Evolutionary conservation across 2,329 filamentous ascomycete genomes (phyloP).

Genomic region (Tetracladium maxilliforme): DNA sequence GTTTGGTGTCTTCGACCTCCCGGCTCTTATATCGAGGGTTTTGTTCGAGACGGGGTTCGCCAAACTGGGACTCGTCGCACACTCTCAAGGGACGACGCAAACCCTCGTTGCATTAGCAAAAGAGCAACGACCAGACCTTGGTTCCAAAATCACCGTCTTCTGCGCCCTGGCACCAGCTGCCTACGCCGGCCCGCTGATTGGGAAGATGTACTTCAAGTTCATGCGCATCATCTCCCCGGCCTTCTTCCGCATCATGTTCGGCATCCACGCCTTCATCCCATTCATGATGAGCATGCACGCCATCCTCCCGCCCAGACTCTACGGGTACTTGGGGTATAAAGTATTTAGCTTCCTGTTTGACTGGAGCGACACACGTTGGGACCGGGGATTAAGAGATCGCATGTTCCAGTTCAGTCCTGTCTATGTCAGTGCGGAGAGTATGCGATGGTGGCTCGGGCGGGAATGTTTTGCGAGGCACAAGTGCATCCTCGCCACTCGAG

Average conservation of each 20-base stretch:
- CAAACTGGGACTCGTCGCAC: slow-evolving; percentile 70
- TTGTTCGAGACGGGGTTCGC: slow-evolving; percentile 69
- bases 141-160: slow-evolving; percentile 72
- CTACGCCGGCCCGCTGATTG: slow-evolving; percentile 75
- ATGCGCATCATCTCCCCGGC: slow-evolving; percentile 66
- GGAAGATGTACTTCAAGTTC: slow-evolving; percentile 83
- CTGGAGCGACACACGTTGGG: slow-evolving; percentile 80
- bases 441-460: slow-evolving; percentile 89
- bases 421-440: slow-evolving; percentile 77
- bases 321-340: slow-evolving; percentile 71
- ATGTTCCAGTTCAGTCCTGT: slow-evolving; percentile 91
- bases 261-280: slow-evolving; percentile 86
- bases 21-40: slow-evolving; percentile 67
- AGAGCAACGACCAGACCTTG: slow-evolving; percentile 75
- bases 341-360: slow-evolving; percentile 84
- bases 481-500: slow-evolving; percentile 71
- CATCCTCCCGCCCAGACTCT: slow-evolving; percentile 49
- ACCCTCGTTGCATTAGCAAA: slow-evolving; percentile 80
- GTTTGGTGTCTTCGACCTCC: slow-evolving; percentile 81
- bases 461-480: slow-evolving; percentile 77
- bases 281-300: slow-evolving; percentile 79
- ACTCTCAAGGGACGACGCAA: slow-evolving; percentile 85
- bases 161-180: slow-evolving; percentile 83
- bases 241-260: slow-evolving; percentile 72
- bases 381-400: slow-evolving; percentile 59